Conservation (phyloP, 1,284 basidiomycete genomes). For the Phellopilus nigrolimitatus region DNA sequence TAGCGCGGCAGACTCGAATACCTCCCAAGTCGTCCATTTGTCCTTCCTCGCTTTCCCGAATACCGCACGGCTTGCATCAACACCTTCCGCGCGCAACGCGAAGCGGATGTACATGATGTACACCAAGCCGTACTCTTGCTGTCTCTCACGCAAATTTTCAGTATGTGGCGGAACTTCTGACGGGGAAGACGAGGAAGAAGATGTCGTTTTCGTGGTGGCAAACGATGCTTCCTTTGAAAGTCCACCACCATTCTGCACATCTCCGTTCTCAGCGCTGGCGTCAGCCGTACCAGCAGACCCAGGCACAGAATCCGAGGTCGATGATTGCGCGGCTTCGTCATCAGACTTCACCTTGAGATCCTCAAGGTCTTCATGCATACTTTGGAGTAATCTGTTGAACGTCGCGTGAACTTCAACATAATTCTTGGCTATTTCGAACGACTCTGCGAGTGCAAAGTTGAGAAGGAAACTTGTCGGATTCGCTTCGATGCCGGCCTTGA, state of each 20-base stretch:
- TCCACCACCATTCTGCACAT: background rate
- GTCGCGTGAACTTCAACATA: conserved; percentile 61
- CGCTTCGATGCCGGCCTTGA: conserved; percentile 84
- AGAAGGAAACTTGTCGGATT: conserved; percentile 88
- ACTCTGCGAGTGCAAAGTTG: conserved; percentile 86
- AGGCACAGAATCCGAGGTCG: conserved; percentile 32
- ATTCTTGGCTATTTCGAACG: conserved; percentile 66
- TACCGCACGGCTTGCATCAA: conserved; percentile 52
- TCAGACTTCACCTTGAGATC: conserved; percentile 51
- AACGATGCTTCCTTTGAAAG: conserved; percentile 34
- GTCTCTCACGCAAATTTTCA: conserved; percentile 55
- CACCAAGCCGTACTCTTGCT: conserved; percentile 63
- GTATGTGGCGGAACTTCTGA: conserved; percentile 40
- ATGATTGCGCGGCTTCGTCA: conserved; percentile 34
- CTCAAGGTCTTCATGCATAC: conserved; percentile 72
- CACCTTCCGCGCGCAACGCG: conserved; percentile 74
- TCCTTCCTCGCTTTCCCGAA: conserved; percentile 88
- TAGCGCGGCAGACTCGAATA: conserved; percentile 89
- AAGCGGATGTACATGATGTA: conserved; percentile 94
- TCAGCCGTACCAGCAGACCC: conserved; percentile 25
- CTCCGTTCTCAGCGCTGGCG: conserved; percentile 27
- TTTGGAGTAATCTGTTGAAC: conserved; percentile 69
- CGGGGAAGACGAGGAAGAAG: conserved; percentile 20
- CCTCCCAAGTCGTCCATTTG: conserved; percentile 85
- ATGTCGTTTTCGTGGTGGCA: conserved; percentile 34